Base-by-base conservation (phyloP, 768 basidiomycete species). In the Psilocybe sp. region DNA sequence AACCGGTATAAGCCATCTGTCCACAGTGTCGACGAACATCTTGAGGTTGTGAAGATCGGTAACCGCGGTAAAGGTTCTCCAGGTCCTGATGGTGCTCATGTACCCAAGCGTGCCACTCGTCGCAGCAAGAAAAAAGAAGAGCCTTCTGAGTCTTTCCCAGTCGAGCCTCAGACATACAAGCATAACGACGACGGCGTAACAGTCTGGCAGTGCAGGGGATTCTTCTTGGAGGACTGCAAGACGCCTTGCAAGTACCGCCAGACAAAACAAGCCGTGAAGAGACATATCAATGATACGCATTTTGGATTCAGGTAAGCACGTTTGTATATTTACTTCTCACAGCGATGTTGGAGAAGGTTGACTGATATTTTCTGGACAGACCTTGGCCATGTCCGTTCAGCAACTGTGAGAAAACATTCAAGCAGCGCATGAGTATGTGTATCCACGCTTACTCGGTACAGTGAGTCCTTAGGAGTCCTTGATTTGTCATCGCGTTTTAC, bases 211-310 rank as follows among this genome's bases (percentile, higher is more conserved):
- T 28, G 23, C 23, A 7, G 7, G 3, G 23, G n/a, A n/a, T n/a
- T 28, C 23, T 7, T 28, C 4, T 28, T 28, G 23, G 23, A 28
- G 23, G 42, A 44, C n/a, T 2, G n/a, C 12, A 19, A n/a, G 19
- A 31, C 19, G 28, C 42, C 9, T 40, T 63, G 62, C 44, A 47
- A 44, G 3, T 59, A 63, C 43, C 42, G 42, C 9, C 60, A 54
- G 20, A 55, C 59, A 46, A 84, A 82, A 64, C 84, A 85, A 61
- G 71, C 84, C 35, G 81, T 87, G 48, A 85, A 85, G 62, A 75
- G 85, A 23, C 85, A 87, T 62, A 73, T 87, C 37, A 76, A 82
- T 63, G 79, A 79, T 12, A 79, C 76, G 14, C 85, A 87, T 60
- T 61, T 87, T 43, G 72, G 77, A 46, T 73, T 80, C 57, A 82